Evolutionary conservation across 306 rosid genomes (phyloP), one percentile per base, ranked within the genome.

Genomic region (Argentina anserina): DNA sequence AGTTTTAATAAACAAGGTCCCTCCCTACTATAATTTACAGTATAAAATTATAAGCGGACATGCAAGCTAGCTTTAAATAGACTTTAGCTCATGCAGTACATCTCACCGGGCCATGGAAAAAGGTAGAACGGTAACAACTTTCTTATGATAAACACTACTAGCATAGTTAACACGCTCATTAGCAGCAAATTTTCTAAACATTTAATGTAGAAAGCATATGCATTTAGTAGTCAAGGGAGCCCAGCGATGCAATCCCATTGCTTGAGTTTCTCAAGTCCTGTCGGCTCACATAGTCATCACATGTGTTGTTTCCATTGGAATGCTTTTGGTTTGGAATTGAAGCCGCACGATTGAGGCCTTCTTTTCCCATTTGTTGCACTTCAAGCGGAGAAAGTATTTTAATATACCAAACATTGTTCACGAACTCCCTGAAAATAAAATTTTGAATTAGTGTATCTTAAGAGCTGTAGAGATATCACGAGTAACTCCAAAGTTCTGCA

Each of bases 331-430:
- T 62, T 25, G 84, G 76, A 42, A 74, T 77, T 79, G 87, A 78
- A 56, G 79, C 36, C 42, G 77, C 66, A 49, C 81, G 70, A 71
- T 39, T 65, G 40, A 77, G 70, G 83, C 81, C 86, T 74, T 80
- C 87, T 63, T 75, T 89, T 76, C 91, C 94, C 91, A 89, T 82
- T 70, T 84, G 86, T 75, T 75, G 94, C 72, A 86, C 90, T 79
- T 89, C 90, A 21, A 42, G 66, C 3, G 90, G 91, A 68, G 91
- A 84, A 65, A 89, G 86, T 79, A 89, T 89, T 82, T 83, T 89
- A 76, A 89, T 89, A 79, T 81, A 66, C 86, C 85, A 84, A 65
- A 89, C 94, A 78, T 73, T 84, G 89, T 86, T 89, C 74, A 89
- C 91, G 83, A 89, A 89, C 78, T 86, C 94, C 88, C 94, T 89